A percentile compares a stretch with the other conserved stretches of the same genome.
Conservation (phyloP, 805 yeast genomes). For the Candida methanosorbosa region DNA sequence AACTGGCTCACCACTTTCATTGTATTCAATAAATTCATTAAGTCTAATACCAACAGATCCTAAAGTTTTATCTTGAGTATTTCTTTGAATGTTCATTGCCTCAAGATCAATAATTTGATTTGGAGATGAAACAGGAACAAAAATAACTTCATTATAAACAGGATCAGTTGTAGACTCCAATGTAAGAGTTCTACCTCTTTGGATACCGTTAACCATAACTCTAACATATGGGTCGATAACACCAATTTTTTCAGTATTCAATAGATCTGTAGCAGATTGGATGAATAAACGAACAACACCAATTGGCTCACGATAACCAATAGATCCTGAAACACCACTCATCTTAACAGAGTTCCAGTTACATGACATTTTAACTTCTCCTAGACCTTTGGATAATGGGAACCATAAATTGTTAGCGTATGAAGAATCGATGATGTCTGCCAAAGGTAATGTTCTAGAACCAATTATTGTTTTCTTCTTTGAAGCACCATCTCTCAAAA, state of each 20-base stretch:
- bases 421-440: constrained; percentile 66
- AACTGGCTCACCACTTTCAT: constrained; percentile 54
- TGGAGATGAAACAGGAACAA: constrained; percentile 74
- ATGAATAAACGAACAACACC: constrained; percentile 79
- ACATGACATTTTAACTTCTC: constrained; percentile 62
- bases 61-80: constrained; percentile 74
- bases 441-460: constrained; percentile 46
- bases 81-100: constrained; percentile 83
- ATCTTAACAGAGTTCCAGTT: constrained; percentile 84
- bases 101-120: constrained; percentile 79
- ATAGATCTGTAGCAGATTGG: constrained; percentile 62
- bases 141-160: constrained; percentile 74
- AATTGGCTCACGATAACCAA: constrained; percentile 88
- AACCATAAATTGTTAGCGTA: constrained; percentile 76
- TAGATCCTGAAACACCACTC: constrained; percentile 55
- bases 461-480: constrained; percentile 49
- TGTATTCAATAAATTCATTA: constrained; percentile 55
- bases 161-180: constrained; percentile 65
- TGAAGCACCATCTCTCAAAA: constrained; percentile 55
- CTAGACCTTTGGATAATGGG: constrained; percentile 57
- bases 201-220: constrained; percentile 66
- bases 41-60: constrained; percentile 74
- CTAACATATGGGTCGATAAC: constrained; percentile 89
- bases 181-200: constrained; percentile 69
- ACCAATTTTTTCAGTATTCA: constrained; percentile 83